A percentile compares a stretch with the other conserved stretches of the same genome.
Conservation (phyloP, 805 yeast genomes). For the Cephaloascus albidus region DNA sequence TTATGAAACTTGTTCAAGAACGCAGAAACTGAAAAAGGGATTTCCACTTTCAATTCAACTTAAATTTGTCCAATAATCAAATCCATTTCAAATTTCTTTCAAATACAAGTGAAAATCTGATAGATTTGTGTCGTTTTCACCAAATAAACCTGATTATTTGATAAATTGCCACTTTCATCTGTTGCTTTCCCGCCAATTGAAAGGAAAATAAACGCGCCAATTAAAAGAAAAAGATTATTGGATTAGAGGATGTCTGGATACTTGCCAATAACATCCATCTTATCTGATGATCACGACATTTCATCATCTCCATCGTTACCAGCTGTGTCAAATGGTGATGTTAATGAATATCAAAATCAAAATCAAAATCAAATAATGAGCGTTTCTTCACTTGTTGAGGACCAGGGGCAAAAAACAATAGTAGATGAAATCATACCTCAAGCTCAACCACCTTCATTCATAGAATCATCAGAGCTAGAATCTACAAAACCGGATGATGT, state of each 20-base stretch:
- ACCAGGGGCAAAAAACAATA: not conserved
- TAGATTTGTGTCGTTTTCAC: no score
- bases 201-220: no score
- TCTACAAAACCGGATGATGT: slow-evolving; percentile 2
- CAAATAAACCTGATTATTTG: no score
- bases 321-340: slow-evolving; percentile 1
- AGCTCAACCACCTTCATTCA: not conserved
- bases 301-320: slow-evolving; percentile 5
- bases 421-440: not conserved
- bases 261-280: slow-evolving; percentile 12
- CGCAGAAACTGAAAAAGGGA: no score
- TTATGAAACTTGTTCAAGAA: no score
- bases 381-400: not conserved
- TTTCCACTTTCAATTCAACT: no score
- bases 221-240: no score
- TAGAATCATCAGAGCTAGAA: slow-evolving; percentile 1
- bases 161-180: no score
- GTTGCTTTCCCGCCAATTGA: no score
- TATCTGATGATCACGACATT: slow-evolving; percentile 15
- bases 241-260: not conserved
- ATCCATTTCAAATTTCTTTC: no score
- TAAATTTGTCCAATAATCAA: no score
- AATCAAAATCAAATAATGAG: not conserved
- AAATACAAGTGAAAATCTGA: no score
- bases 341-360: not conserved